These are phyloP conservation scores for Globisporangium emineosum DNA, from an alignment of 352 stramenopile genomes.

Conservation along the genomic window DNA sequence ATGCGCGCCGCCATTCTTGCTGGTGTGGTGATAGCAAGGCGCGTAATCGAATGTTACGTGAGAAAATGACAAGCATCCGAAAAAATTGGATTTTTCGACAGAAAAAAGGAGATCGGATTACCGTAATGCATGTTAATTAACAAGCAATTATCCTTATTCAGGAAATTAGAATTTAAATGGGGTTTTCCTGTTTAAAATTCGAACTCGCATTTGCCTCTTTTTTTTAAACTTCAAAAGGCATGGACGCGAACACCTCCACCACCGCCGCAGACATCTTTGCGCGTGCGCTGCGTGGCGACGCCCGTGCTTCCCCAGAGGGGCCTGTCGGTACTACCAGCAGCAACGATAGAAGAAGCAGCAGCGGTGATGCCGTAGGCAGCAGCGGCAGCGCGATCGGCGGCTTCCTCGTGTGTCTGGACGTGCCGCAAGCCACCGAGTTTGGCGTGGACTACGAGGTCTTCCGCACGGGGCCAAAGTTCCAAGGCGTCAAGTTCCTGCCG, in stretches of 20 bases:
- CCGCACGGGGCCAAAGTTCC: constrained; percentile 71
- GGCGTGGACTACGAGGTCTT: constrained; percentile 87
- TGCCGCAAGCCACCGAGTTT: constrained; percentile 76
- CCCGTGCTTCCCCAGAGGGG: neutral
- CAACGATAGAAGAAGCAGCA: neutral
- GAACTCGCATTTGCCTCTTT: too few relatives aligned
- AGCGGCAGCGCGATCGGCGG: constrained; percentile 34
- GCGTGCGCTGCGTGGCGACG: constrained; percentile 26
- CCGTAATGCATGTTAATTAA: too few relatives aligned
- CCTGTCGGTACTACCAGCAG: neutral
- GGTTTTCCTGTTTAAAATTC: neutral
- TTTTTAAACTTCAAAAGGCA: too few relatives aligned
- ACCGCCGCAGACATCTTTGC: constrained; percentile 35
- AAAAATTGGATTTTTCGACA: neutral
- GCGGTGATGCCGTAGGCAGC: neutral
- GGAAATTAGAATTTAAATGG: neutral
- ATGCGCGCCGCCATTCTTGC: constrained; percentile 35
- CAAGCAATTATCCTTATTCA: too few relatives aligned
- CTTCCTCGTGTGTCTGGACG: constrained; percentile 82
- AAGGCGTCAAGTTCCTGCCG: constrained; percentile 84
- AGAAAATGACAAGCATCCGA: constrained; percentile 7
- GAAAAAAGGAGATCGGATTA: neutral
- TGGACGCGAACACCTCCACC: constrained; percentile 13
- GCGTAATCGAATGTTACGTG: neutral
- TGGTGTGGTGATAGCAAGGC: neutral